phyloP scores from a whole-genome alignment of 805 yeast species.

The Komagataella phaffii region DNA sequence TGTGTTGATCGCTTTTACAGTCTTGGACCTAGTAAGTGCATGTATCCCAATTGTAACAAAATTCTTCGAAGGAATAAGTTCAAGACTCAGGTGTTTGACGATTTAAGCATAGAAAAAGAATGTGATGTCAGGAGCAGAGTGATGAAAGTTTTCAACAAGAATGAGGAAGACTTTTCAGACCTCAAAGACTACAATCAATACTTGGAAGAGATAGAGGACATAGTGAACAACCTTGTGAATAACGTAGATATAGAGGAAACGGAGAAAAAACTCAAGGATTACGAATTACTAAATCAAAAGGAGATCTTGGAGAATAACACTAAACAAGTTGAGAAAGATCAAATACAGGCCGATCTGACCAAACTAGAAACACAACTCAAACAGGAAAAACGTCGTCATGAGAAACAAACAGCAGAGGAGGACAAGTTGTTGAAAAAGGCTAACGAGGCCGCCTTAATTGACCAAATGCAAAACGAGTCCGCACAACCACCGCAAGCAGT shows the following conservation, averaged over 20 bases:
- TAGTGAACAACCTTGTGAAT: constrained; percentile 63
- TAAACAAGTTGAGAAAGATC: constrained; percentile 58
- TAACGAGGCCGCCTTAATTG: constrained; percentile 29
- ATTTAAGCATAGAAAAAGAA: constrained; percentile 79
- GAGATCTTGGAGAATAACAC: constrained; percentile 67
- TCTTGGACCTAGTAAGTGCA: constrained; percentile 94
- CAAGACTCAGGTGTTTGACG: constrained; percentile 88
- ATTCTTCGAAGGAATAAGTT: constrained; percentile 78
- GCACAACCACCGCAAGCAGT: constrained; percentile 24
- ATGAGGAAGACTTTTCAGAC: constrained; percentile 55
- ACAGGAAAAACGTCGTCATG: constrained; percentile 52
- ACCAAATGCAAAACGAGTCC: constrained; percentile 42
- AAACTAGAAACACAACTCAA: constrained; percentile 60
- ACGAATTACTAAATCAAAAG: constrained; percentile 62
- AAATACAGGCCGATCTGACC: constrained; percentile 46
- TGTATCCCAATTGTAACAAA: constrained; percentile 83
- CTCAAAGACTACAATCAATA: constrained; percentile 59
- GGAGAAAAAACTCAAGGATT: constrained; percentile 49
- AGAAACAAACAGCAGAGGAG: constrained; percentile 41
- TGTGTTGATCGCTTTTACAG: constrained; percentile 94
- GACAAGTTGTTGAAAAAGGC: constrained; percentile 20
- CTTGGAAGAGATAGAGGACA: constrained; percentile 72
- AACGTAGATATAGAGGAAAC: constrained; percentile 58
- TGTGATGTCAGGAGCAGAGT: constrained; percentile 82
- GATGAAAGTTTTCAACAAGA: constrained; percentile 64